phyloP scores from a whole-genome alignment of 2,329 filamentous ascomycete species.

The Sporothrix phasma region DNA sequence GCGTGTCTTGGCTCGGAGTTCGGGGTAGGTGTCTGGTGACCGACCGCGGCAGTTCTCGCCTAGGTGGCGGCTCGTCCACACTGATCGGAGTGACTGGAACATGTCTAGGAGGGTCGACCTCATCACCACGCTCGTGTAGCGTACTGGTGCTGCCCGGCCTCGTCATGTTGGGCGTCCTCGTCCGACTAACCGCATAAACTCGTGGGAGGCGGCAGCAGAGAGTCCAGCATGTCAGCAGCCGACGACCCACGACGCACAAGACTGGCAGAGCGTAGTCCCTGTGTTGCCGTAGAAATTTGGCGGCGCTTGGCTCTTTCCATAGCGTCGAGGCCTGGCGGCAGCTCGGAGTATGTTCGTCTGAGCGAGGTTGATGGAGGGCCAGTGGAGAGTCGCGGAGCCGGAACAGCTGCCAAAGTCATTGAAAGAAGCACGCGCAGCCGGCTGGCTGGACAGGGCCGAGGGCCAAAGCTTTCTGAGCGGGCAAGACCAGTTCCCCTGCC shows the following conservation, averaged over 20 bases:
- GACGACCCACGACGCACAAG: background rate
- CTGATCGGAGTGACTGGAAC: background rate
- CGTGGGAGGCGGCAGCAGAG: background rate
- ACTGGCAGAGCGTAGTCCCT: background rate
- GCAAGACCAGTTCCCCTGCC: background rate
- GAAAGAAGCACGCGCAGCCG: background rate
- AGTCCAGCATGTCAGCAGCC: background rate
- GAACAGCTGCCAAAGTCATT: background rate
- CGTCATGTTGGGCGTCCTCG: background rate
- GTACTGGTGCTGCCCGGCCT: background rate
- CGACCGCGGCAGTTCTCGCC: slow-evolving; percentile 14
- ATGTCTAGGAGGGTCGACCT: background rate
- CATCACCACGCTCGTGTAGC: background rate
- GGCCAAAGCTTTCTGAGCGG: background rate
- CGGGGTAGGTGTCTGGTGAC: slow-evolving; percentile 13
- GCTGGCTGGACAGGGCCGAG: background rate
- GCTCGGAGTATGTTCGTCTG: background rate
- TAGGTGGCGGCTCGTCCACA: slow-evolving; percentile 14
- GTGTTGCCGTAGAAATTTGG: background rate
- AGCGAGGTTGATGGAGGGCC: background rate
- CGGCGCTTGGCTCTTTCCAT: background rate
- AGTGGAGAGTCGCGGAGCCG: background rate
- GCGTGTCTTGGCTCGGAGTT: slow-evolving; percentile 7
- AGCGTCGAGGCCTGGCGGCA: too few relatives aligned
- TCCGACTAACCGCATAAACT: too few relatives aligned